These are phyloP conservation scores for Thalia dealbata DNA, from an alignment of 176 grass and related monocot genomes.

Conservation along the genomic window DNA sequence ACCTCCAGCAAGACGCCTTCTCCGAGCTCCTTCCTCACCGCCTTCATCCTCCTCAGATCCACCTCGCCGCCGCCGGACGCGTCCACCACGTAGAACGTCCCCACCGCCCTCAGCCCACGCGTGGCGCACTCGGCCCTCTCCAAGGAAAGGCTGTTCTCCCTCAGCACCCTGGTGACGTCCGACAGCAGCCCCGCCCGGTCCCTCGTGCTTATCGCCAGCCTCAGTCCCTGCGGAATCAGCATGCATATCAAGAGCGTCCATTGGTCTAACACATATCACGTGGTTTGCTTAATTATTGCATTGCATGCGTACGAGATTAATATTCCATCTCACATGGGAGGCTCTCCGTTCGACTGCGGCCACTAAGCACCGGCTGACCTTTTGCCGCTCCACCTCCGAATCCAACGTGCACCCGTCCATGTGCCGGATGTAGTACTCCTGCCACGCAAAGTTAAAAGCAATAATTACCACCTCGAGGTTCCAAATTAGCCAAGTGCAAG, in stretches of 20 bases:
- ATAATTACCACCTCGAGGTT: neutral
- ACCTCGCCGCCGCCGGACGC: conserved; percentile 7
- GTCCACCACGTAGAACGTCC: conserved; percentile 13
- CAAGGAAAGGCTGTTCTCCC: conserved; percentile 15
- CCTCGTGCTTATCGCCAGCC: conserved; percentile 7
- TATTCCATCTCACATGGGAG: neutral
- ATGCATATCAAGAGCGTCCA: neutral
- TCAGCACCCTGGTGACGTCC: conserved; percentile 10
- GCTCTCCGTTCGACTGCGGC: conserved; percentile 55
- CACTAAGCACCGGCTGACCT: conserved; percentile 51
- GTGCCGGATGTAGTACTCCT: conserved; percentile 79
- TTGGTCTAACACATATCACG: neutral
- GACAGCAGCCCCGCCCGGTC: conserved; percentile 2
- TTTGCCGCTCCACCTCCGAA: conserved; percentile 42
- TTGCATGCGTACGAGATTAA: neutral
- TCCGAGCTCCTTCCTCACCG: conserved; percentile 2
- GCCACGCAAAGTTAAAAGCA: neutral
- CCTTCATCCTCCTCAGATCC: neutral
- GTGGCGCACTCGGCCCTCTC: conserved; percentile 10
- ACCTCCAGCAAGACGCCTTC: neutral
- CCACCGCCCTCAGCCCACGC: conserved; percentile 9
- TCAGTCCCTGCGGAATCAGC: conserved; percentile 4
- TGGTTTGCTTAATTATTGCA: too few relatives aligned
- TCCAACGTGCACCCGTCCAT: conserved; percentile 57
- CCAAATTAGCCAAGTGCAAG: neutral